Conservation (phyloP, 805 yeast species). For the Spathaspora girioi region DNA sequence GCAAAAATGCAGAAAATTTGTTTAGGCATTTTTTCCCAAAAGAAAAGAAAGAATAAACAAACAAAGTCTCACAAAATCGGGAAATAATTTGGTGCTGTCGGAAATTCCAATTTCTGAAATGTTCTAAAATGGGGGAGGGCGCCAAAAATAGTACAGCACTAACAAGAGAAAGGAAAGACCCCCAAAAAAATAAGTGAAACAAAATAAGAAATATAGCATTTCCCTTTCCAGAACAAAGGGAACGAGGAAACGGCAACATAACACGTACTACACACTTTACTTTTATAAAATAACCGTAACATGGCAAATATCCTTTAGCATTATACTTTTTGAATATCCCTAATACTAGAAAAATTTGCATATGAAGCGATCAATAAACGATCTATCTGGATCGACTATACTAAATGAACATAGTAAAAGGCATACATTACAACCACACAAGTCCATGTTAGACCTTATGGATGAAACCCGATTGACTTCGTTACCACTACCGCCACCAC, state of each 20-base stretch:
- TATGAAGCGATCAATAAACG: background rate
- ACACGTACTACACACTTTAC: background rate
- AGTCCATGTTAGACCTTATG: slow-evolving; percentile 45
- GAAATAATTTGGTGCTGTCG: no score
- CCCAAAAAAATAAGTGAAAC: no score
- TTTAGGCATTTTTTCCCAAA: no score
- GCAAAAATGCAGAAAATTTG: no score
- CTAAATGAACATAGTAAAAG: background rate
- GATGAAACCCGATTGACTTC: slow-evolving; percentile 49
- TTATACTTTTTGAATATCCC: background rate
- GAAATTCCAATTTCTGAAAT: no score
- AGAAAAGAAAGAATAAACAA: no score
- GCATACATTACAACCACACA: slow-evolving; percentile 19
- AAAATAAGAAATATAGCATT: no score
- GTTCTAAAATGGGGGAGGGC: no score
- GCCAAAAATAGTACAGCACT: background rate
- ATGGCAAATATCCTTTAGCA: background rate
- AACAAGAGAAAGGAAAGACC: background rate
- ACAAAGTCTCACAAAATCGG: no score
- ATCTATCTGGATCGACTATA: background rate
- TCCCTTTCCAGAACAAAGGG: background rate
- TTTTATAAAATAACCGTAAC: background rate
- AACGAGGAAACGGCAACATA: background rate
- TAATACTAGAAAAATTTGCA: background rate
- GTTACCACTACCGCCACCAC: slow-evolving; percentile 52